Evolutionary conservation across 768 basidiomycete genomes (phyloP).

Genomic region (Termitomyces sp.): DNA sequence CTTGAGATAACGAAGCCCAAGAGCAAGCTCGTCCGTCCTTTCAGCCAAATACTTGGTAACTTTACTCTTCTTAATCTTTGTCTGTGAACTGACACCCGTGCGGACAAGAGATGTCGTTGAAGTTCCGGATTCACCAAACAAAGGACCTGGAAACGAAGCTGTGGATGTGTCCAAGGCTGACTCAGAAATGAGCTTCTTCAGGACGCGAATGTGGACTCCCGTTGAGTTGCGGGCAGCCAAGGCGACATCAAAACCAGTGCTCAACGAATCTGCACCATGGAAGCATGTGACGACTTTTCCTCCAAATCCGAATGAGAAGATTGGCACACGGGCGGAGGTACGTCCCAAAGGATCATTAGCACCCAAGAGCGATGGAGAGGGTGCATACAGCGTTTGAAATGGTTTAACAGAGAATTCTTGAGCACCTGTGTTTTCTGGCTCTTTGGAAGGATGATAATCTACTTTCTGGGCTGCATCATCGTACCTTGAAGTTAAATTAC

Average conservation of each 20-base stretch:
- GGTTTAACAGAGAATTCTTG: slow-evolving; percentile 33
- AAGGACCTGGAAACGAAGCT: slow-evolving; percentile 76
- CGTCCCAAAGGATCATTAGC: slow-evolving; percentile 79
- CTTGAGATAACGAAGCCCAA: slow-evolving; percentile 67
- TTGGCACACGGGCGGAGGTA: slow-evolving; percentile 64
- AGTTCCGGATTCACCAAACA: slow-evolving; percentile 72
- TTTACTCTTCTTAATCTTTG: slow-evolving; percentile 79
- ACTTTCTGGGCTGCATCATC: slow-evolving; percentile 17
- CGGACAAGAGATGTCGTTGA: slow-evolving; percentile 65
- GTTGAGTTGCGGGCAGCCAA: slow-evolving; percentile 67
- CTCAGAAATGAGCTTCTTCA: slow-evolving; percentile 68
- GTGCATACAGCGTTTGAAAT: slow-evolving; percentile 61
- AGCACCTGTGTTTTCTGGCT: slow-evolving; percentile 8
- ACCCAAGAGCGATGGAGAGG: slow-evolving; percentile 78
- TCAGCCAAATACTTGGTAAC: slow-evolving; percentile 74
- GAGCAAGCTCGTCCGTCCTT: slow-evolving; percentile 69
- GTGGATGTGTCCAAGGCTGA: slow-evolving; percentile 50
- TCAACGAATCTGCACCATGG: slow-evolving; percentile 60
- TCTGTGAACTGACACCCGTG: slow-evolving; percentile 53
- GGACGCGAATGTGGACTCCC: slow-evolving; percentile 56
- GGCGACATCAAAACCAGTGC: slow-evolving; percentile 74
- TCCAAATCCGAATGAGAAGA: slow-evolving; percentile 91
- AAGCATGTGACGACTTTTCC: slow-evolving; percentile 88
- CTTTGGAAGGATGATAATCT: slow-evolving; percentile 9
- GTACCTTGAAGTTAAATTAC: slow-evolving; percentile 21